A percentile compares a stretch with the other conserved stretches of the same genome.
phyloP scores from a whole-genome alignment of 2,329 filamentous ascomycete genomes.

The Hirsutella minnesotensis region DNA sequence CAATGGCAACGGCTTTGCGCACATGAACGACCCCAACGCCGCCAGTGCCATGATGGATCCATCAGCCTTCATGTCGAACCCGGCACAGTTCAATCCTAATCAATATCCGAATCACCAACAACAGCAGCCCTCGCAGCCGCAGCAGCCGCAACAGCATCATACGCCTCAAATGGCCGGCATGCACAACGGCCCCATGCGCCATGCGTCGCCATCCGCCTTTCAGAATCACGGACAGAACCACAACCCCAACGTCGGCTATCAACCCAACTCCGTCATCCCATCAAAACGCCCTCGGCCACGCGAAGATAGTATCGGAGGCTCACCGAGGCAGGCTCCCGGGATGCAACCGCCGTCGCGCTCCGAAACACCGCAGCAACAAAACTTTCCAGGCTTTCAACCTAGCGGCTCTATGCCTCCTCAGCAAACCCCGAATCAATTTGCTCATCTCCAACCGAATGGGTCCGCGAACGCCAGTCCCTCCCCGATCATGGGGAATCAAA shows the following conservation, averaged over 20 bases:
- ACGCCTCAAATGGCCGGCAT: constrained; percentile 38
- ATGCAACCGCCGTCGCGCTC: constrained; percentile 76
- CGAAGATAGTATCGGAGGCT: constrained; percentile 76
- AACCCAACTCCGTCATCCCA: constrained; percentile 76
- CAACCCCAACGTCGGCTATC: constrained; percentile 47
- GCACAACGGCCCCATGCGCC: constrained; percentile 77
- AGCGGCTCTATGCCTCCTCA: constrained; percentile 44
- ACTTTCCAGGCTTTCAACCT: constrained; percentile 59
- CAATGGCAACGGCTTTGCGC: constrained; percentile 57
- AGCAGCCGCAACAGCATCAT: too few relatives aligned
- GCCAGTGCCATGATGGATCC: constrained; percentile 53
- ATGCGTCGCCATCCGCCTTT: constrained; percentile 60
- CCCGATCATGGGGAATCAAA: constrained; percentile 78
- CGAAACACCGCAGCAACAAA: constrained; percentile 76
- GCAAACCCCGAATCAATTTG: constrained; percentile 57
- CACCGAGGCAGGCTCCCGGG: constrained; percentile 62
- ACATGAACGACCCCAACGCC: constrained; percentile 49
- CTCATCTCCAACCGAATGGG: constrained; percentile 70
- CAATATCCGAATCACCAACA: constrained; percentile 39
- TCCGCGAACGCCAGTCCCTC: constrained; percentile 83
- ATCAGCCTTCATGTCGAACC: constrained; percentile 49
- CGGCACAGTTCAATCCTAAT: constrained; percentile 47
- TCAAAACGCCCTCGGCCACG: constrained; percentile 74
- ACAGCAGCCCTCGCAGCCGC: constrained; percentile 21
- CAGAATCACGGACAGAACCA: constrained; percentile 34